Percentiles rank a stretch among this genome's conserved stretches.
These are phyloP conservation scores for Elaeagnus macrophylla DNA, from an alignment of 306 rosid species.

Conservation along the genomic window DNA sequence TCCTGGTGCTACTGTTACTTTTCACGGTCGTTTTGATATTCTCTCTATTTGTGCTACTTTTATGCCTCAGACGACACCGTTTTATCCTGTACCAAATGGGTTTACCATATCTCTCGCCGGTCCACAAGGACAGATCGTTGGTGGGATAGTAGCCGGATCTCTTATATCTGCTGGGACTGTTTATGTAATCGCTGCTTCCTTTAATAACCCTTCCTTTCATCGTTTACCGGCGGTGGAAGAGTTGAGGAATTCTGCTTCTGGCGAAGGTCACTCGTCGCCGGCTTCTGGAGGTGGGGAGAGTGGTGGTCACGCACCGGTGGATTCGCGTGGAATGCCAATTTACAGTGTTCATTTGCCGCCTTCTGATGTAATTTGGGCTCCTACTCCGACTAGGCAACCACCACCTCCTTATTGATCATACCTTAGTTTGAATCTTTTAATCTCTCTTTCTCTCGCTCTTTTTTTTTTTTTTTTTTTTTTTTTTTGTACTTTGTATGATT, in stretches of 20 bases:
- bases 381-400: slow-evolving; percentile 50
- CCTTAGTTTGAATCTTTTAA: too few species aligned
- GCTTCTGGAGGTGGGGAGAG: slow-evolving; percentile 44
- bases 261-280: slow-evolving; percentile 41
- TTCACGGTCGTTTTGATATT: slow-evolving; percentile 87
- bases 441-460: too few species aligned
- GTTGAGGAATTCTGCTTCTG: slow-evolving; percentile 22
- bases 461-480: too few species aligned
- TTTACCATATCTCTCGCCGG: slow-evolving; percentile 80
- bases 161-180: slow-evolving; percentile 70
- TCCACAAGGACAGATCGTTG: slow-evolving; percentile 93
- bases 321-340: slow-evolving; percentile 63
- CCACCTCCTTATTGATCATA: slow-evolving; percentile 48
- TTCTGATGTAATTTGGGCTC: slow-evolving; percentile 82
- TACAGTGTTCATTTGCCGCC: slow-evolving; percentile 54
- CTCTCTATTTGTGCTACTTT: slow-evolving; percentile 76
- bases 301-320: slow-evolving; percentile 36
- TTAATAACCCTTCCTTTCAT: slow-evolving; percentile 63
- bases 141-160: slow-evolving; percentile 62
- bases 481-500: too few species aligned
- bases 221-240: slow-evolving; percentile 65
- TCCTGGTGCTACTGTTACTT: slow-evolving; percentile 67
- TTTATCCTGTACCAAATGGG: slow-evolving; percentile 34
- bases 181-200: slow-evolving; percentile 55
- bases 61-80: slow-evolving; percentile 25